These are phyloP conservation scores for Pyricularia sp. DNA, from an alignment of 2,329 filamentous ascomycete genomes.

Conservation along the genomic window DNA sequence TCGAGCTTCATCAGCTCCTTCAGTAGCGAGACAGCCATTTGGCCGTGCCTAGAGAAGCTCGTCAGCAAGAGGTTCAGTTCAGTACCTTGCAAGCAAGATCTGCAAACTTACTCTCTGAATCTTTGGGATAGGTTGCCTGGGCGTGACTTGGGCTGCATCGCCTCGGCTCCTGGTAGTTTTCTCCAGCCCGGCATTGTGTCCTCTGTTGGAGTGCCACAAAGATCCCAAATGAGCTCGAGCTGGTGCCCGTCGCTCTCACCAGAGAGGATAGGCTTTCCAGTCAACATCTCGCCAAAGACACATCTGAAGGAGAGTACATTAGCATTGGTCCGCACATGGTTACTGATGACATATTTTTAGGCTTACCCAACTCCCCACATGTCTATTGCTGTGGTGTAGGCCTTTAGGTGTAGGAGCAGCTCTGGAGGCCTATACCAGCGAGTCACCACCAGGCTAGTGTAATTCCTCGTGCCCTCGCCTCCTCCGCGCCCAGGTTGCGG, in stretches of 20 bases:
- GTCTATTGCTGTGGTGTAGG: slow-evolving; percentile 96
- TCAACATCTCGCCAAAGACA: slow-evolving; percentile 96
- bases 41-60: slow-evolving; percentile 42
- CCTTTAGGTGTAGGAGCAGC: slow-evolving; percentile 75
- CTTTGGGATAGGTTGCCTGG: slow-evolving; percentile 58
- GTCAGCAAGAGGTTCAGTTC: slow-evolving; percentile 9
- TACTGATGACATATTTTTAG: neutral
- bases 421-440: slow-evolving; percentile 96
- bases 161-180: slow-evolving; percentile 70
- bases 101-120: slow-evolving; percentile 56
- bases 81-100: neutral
- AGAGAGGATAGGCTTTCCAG: slow-evolving; percentile 83
- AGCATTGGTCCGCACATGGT: slow-evolving; percentile 7
- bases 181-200: slow-evolving; percentile 91
- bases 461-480: slow-evolving; percentile 79
- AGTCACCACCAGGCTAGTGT: slow-evolving; percentile 94
- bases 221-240: slow-evolving; percentile 84
- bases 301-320: slow-evolving; percentile 47
- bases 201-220: slow-evolving; percentile 83
- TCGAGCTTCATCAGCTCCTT: slow-evolving; percentile 79
- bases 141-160: slow-evolving; percentile 52
- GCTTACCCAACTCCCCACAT: slow-evolving; percentile 93
- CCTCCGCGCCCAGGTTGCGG: slow-evolving; percentile 70
- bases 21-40: slow-evolving; percentile 68
- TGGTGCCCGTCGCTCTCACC: slow-evolving; percentile 86